Evolutionary conservation across 2,329 filamentous ascomycete genomes (phyloP).

Genomic region (Hawksworthiomyces lignivorus): DNA sequence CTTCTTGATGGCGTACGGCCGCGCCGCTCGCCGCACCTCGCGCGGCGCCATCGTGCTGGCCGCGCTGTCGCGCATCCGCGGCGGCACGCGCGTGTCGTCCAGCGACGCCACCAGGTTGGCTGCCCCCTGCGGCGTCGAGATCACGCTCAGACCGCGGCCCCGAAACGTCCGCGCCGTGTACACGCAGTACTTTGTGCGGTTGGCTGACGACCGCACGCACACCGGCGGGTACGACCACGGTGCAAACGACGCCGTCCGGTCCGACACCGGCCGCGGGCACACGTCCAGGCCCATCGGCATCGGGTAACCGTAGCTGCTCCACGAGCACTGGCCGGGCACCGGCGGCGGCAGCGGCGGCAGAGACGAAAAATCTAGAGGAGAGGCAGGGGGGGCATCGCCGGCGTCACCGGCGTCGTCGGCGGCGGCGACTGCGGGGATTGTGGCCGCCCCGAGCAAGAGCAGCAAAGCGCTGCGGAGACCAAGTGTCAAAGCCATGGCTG

Average conservation of each 20-base stretch:
- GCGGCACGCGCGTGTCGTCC: constrained; percentile 17
- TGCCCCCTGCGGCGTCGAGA: constrained; percentile 19
- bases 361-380: no score
- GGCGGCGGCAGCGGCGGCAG: no score
- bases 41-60: constrained; percentile 8
- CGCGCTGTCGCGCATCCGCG: constrained; percentile 8
- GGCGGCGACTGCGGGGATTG: neutral
- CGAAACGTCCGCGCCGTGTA: constrained; percentile 18
- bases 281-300: neutral
- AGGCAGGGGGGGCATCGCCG: neutral
- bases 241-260: constrained; percentile 1
- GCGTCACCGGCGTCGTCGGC: neutral
- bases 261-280: constrained; percentile 7
- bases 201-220: constrained; percentile 12
- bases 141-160: constrained; percentile 18
- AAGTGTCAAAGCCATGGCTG: neutral
- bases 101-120: constrained; percentile 14
- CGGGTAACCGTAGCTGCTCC: constrained; percentile 9
- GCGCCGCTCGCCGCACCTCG: neutral
- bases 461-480: neutral
- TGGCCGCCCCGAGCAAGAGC: neutral
- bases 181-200: constrained; percentile 16
- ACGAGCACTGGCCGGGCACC: constrained; percentile 5
- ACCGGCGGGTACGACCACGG: constrained; percentile 17
- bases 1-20: constrained; percentile 14